phyloP scores from a whole-genome alignment of 1,284 basidiomycete genomes.

The Earliella scabrosa region DNA sequence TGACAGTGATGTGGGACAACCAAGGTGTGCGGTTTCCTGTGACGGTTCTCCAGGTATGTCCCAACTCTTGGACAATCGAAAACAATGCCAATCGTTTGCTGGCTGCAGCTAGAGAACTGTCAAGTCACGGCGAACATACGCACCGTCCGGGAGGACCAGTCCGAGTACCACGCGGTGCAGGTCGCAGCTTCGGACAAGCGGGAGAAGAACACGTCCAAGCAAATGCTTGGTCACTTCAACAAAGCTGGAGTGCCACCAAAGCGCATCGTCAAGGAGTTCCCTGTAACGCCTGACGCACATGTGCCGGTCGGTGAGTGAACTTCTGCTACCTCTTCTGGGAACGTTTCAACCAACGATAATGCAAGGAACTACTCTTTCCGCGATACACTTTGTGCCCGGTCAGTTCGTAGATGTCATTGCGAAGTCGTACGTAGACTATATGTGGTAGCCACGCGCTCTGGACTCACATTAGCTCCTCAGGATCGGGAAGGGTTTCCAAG shows the following conservation, averaged over 20 bases:
- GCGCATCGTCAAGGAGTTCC: conserved; percentile 88
- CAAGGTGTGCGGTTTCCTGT: conserved; percentile 89
- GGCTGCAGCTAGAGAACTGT: conserved; percentile 75
- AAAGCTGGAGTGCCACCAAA: conserved; percentile 88
- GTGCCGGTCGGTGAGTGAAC: conserved; percentile 78
- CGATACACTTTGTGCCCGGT: conserved; percentile 96
- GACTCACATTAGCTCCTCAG: conserved; percentile 44
- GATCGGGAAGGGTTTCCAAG: conserved; percentile 97
- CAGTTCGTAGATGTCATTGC: conserved; percentile 95
- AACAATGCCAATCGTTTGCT: not conserved
- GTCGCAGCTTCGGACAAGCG: conserved; percentile 80
- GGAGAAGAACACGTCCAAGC: conserved; percentile 67
- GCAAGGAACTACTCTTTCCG: conserved; percentile 86
- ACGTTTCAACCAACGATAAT: not conserved
- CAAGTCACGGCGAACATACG: conserved; percentile 82
- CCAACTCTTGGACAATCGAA: not conserved
- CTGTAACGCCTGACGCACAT: conserved; percentile 87
- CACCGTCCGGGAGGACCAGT: conserved; percentile 64
- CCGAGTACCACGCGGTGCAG: conserved; percentile 86
- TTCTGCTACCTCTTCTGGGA: not conserved
- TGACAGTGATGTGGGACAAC: conserved; percentile 93
- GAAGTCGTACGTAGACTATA: conserved; percentile 73
- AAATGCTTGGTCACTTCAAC: conserved; percentile 87
- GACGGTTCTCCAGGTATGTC: conserved; percentile 89
- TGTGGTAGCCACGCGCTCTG: not conserved